Evolutionary conservation across 768 basidiomycete genomes (phyloP).

Genomic region (Amanita exitialis): DNA sequence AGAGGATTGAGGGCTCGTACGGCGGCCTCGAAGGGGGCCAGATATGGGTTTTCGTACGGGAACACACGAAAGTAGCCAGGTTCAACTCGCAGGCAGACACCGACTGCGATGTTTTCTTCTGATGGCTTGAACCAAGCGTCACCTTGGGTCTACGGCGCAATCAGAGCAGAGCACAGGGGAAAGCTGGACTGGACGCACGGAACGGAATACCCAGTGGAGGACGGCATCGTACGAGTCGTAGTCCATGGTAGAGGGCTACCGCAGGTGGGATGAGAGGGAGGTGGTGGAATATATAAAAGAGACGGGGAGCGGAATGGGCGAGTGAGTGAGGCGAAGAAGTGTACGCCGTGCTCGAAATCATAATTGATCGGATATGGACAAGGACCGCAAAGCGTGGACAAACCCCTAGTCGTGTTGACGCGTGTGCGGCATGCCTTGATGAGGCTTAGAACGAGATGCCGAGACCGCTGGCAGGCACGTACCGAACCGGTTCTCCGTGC

Average conservation of each 20-base stretch:
- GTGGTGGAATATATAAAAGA: conserved; percentile 27
- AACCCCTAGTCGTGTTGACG: too few relatives aligned
- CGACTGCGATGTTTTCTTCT: conserved; percentile 71
- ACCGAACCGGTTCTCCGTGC: background rate
- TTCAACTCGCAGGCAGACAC: conserved; percentile 66
- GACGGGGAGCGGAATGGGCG: conserved; percentile 12
- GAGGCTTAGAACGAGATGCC: background rate
- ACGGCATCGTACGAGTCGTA: conserved; percentile 78
- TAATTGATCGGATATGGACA: conserved; percentile 1
- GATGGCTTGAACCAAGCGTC: conserved; percentile 85
- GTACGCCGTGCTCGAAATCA: background rate
- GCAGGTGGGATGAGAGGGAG: conserved; percentile 15
- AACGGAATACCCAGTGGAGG: conserved; percentile 71
- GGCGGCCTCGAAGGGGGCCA: conserved; percentile 77
- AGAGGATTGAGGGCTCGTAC: conserved; percentile 70
- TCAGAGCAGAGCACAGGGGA: conserved; percentile 6
- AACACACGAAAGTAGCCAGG: conserved; percentile 69
- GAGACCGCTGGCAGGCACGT: background rate
- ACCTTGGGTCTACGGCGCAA: conserved; percentile 49
- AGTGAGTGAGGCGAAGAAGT: background rate
- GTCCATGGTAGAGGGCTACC: conserved; percentile 40
- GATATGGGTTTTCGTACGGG: conserved; percentile 75
- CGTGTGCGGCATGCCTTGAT: background rate
- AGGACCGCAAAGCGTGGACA: background rate
- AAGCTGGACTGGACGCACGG: conserved; percentile 27